Evolutionary conservation across 73 alveolate genomes (phyloP), one percentile per base, ranked within the genome.

Genomic region (Loxodes magnus): DNA sequence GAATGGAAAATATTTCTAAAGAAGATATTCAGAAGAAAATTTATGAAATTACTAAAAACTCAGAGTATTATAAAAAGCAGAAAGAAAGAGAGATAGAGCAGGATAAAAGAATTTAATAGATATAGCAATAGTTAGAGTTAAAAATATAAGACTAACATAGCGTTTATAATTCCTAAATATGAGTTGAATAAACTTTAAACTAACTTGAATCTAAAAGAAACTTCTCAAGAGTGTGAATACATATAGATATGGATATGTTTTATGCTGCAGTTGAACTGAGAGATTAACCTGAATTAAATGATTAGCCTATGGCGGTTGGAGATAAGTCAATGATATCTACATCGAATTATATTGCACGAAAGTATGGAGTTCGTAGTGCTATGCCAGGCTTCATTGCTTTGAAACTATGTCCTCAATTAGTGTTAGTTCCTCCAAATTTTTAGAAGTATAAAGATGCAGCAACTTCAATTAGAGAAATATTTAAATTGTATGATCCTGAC

Each of bases 191-290:
- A 16, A 59, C 33, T 24, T 22, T 67, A 16, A 26, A 35, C 17
- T 50, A 25, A 16, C 31, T 35, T 5, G 72, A 54, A 25, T 23
- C 35, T 3, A 66, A 60, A 9, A 9, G 78, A n/a, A 64, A 43
- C 16, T 52, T 78, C 26, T 22, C 46, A 17, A 41, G 27, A 46
- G 27, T 62, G 7, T 93, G 99, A 97, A 59, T 86, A 43, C 97
- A 90, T 67, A 70, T 90, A 46, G 99, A 93, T 61, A 90, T 93
- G 98, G 99, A 93, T 61, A 93, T 93, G 99, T 93, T 90, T 82
- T 93, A 77, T 42, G 98, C 96, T 5, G 97, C 99, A 26, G 92
- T 93, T 5, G 99, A 87, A 70, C 70, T 93, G 26, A 56, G 83
- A 44, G 97, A 93, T 51, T 43, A 88, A 29, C 98, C 98, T 4